A percentile compares a stretch with the other conserved stretches of the same genome.
Conservation (phyloP, 2,329 filamentous ascomycete genomes). For the Fusarium haematococcum region DNA sequence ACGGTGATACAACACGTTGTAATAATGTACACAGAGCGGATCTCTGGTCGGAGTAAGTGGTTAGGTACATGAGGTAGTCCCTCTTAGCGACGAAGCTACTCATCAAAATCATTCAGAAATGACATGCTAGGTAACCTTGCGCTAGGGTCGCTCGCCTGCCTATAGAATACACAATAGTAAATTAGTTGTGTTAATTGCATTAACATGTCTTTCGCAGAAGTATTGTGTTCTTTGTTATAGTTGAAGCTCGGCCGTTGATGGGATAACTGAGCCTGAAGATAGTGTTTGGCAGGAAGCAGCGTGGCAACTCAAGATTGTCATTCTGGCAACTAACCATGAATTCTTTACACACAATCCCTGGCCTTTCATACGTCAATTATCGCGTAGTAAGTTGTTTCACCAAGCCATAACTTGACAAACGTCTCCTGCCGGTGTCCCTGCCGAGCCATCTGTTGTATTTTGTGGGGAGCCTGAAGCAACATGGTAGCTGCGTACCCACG, state of each 20-base stretch:
- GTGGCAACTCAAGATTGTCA: too few species aligned
- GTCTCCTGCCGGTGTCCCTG: not conserved
- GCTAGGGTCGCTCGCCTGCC: not conserved
- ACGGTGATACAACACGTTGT: not conserved
- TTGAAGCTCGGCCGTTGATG: too few species aligned
- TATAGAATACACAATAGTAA: not conserved
- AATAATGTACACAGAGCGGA: not conserved
- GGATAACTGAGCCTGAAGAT: too few species aligned
- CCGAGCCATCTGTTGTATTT: not conserved
- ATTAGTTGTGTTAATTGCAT: not conserved
- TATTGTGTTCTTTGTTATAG: too few species aligned
- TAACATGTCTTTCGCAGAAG: not conserved
- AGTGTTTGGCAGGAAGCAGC: too few species aligned
- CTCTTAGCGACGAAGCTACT: not conserved
- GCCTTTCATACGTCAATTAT: too few species aligned
- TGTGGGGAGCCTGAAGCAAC: not conserved
- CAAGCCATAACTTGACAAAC: too few species aligned
- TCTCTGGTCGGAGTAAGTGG: not conserved
- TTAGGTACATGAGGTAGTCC: not conserved
- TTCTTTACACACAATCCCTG: too few species aligned
- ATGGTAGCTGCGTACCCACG: not conserved
- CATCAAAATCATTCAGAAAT: not conserved
- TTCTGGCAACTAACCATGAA: too few species aligned
- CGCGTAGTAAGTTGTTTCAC: too few species aligned
- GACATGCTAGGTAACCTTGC: not conserved